Base-by-base conservation (phyloP, 352 stramenopile genomes). In the Pythium phragmiticola region DNA sequence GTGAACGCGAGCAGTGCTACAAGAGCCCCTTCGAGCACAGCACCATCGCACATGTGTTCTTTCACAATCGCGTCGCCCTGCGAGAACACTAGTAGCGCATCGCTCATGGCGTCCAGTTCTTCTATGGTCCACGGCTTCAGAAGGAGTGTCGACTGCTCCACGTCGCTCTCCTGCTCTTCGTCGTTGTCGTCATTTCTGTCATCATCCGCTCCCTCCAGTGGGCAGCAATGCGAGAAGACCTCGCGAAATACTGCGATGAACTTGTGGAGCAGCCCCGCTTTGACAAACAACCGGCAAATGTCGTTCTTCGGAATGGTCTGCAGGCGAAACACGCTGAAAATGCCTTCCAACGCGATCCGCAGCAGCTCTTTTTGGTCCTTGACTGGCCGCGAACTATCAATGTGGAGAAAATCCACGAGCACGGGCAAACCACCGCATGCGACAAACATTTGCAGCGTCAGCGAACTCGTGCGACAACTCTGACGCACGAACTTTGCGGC, bases 231-330 rank as follows among this genome's bases (percentile, higher is more conserved):
- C 0, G 65, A 53, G 17, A 87, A 73, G 47, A 96, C 88, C 33
- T 90, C 84, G 21, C 87, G 86, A 67, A 97, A 96, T 0, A 96
- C 86, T 1, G 84, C 65, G 41, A 97, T 79, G 46, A 97, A 94
- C 71, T 95, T 92, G 33, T 82, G 80, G 8, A 98, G 73, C 11
- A 98, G 66, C 0, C 92, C 92, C 0, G 94, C 84, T 65, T 97
- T 97, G 6, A 97, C 88, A 67, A 98, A 98, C n/a, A 98, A 79
- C 12, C 92, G 84, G 63, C 92, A 98, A 64, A 97, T 97, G 56
- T 98, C 92, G 66, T 97, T 96, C 57, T 96, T 97, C 3, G 87
- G 87, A 48, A 97, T 96, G 1, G 90, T 95, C 65, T 96, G 92
- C 3, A 98, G 79, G 8, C 84, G 79, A 63, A 98, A 98, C 5